A percentile compares a stretch with the other conserved stretches of the same genome.
phyloP scores from a whole-genome alignment of 2,329 filamentous ascomycete species.

The Verticillium albo-atrum region DNA sequence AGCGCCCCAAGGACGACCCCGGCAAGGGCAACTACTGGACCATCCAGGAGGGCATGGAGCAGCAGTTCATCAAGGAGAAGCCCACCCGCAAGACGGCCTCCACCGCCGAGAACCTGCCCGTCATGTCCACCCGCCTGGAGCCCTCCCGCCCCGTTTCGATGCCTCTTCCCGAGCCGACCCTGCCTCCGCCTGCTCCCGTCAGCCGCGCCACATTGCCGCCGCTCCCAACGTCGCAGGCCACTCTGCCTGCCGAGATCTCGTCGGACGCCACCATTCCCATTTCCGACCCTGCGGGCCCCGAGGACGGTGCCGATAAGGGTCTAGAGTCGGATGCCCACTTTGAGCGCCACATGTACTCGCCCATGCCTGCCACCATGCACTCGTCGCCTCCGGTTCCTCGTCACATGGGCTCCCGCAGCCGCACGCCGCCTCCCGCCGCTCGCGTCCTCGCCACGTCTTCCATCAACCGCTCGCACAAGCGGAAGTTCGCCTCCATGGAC shows the following conservation, averaged over 20 bases:
- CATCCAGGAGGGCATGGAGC: constrained; percentile 85
- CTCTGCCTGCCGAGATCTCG: constrained; percentile 55
- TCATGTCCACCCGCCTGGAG: constrained; percentile 54
- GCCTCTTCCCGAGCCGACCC: constrained; percentile 39
- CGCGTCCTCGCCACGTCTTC: constrained; percentile 56
- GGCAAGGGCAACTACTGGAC: constrained; percentile 98
- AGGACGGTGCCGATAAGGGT: constrained; percentile 40
- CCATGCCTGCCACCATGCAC: constrained; percentile 66
- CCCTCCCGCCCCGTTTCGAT: constrained; percentile 37
- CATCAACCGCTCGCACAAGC: constrained; percentile 64
- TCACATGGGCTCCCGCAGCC: constrained; percentile 53
- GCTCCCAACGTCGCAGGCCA: constrained; percentile 31
- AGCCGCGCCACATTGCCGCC: constrained; percentile 28
- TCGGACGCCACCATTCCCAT: constrained; percentile 75
- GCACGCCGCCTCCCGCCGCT: constrained; percentile 70
- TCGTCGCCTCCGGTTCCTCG: constrained; percentile 84
- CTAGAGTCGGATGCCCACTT: constrained; percentile 32
- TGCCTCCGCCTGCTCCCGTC: constrained; percentile 25
- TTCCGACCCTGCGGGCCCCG: constrained; percentile 59
- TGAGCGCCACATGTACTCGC: constrained; percentile 62
- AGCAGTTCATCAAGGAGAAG: constrained; percentile 87
- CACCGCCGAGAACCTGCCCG: constrained; percentile 52
- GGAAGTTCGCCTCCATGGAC: constrained; percentile 73
- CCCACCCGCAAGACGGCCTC: constrained; percentile 54
- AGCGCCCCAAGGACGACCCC: constrained; percentile 92